These are phyloP conservation scores for Aspergillus sp. DNA, from an alignment of 2,329 filamentous ascomycete species.

Conservation along the genomic window DNA sequence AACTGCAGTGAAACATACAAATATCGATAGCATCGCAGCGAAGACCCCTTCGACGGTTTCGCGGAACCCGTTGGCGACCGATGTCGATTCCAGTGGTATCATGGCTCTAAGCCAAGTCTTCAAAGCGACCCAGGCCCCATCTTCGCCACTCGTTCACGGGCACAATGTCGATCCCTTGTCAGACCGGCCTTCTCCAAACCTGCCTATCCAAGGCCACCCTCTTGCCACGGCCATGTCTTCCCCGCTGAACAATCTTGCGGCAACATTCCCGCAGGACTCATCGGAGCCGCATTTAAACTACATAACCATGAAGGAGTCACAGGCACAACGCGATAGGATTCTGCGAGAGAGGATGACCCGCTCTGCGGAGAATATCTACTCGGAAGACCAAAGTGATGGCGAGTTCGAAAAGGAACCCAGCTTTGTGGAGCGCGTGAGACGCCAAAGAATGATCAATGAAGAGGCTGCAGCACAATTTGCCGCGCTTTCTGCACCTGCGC, in stretches of 20 bases:
- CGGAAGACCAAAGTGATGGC: constrained; percentile 36
- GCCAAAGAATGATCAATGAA: constrained; percentile 32
- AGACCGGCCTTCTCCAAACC: constrained; percentile 49
- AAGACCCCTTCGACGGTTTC: constrained; percentile 38
- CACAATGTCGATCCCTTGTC: constrained; percentile 38
- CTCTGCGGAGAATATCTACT: constrained; percentile 33
- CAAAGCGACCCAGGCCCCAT: constrained; percentile 46
- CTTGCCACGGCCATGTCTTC: constrained; percentile 36
- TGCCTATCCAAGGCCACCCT: constrained; percentile 41
- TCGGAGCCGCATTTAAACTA: constrained; percentile 44
- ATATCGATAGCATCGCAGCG: constrained; percentile 23
- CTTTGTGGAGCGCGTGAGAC: constrained; percentile 31
- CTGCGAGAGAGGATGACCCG: constrained; percentile 30
- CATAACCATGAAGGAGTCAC: constrained; percentile 46
- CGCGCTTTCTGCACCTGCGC: constrained; percentile 31
- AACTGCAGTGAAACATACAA: constrained; percentile 33
- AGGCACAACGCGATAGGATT: constrained; percentile 37
- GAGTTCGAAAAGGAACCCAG: constrained; percentile 46
- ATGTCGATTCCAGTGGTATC: constrained; percentile 35
- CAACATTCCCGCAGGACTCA: constrained; percentile 32
- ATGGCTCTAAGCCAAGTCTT: constrained; percentile 50
- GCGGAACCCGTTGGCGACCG: constrained; percentile 41
- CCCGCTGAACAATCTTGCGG: constrained; percentile 31
- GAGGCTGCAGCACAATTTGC: constrained; percentile 36
- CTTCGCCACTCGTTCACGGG: constrained; percentile 42